Evolutionary conservation across 2,329 filamentous ascomycete species (phyloP).

Genomic region (Clonostachys sp.): DNA sequence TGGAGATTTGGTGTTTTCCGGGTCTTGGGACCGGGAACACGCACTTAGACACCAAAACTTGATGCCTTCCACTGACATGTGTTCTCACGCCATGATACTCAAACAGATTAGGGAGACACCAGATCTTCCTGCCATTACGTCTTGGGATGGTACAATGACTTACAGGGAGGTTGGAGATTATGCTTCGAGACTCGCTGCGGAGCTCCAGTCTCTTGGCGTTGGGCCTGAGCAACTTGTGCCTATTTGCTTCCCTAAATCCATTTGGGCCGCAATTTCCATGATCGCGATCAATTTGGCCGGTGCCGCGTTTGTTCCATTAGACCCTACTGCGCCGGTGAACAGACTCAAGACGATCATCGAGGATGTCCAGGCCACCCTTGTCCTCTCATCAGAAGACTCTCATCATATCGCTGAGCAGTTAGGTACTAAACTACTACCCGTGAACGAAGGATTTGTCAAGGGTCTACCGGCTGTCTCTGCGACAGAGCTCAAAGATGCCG

Average conservation of each 20-base stretch:
- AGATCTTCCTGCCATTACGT: not conserved
- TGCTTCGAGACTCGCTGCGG: slow-evolving; percentile 9
- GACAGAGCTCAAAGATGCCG: too few species aligned
- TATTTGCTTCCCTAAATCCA: not conserved
- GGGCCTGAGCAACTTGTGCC: not conserved
- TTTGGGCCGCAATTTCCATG: slow-evolving; percentile 12
- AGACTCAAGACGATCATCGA: not conserved
- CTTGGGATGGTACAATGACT: slow-evolving; percentile 4
- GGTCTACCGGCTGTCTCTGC: too few species aligned
- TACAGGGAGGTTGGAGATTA: slow-evolving; percentile 12
- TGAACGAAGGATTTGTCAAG: too few species aligned
- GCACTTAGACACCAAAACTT: not conserved
- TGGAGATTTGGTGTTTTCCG: not conserved
- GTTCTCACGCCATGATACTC: too few species aligned
- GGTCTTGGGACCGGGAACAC: slow-evolving; percentile 1
- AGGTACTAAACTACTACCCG: too few species aligned
- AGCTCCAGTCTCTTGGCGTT: slow-evolving; percentile 2
- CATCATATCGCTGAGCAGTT: too few species aligned
- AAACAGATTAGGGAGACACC: not conserved
- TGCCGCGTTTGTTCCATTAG: slow-evolving; percentile 19
- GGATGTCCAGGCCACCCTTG: slow-evolving; percentile 1
- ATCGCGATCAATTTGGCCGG: slow-evolving; percentile 18
- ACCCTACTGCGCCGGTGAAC: slow-evolving; percentile 7
- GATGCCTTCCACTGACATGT: not conserved
- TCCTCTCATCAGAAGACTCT: slow-evolving; percentile 2